These are phyloP conservation scores for Nadsonia starkeyi-henricii DNA, from an alignment of 1,139 yeast species.

Conservation along the genomic window DNA sequence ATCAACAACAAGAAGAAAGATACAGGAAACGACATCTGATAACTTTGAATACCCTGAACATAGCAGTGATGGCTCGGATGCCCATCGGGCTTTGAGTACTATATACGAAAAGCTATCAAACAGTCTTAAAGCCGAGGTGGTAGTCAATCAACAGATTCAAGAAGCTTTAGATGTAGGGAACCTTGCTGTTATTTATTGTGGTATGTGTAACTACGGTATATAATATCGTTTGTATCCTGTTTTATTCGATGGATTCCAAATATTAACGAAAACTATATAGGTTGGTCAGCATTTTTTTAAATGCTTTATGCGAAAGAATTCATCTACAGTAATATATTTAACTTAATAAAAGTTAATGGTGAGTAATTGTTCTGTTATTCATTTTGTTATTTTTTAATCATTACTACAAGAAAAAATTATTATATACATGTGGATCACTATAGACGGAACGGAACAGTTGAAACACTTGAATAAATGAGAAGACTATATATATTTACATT, in stretches of 20 bases:
- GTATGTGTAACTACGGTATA: conserved; percentile 2
- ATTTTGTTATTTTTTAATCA: too few relatives aligned
- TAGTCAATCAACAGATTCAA: conserved; percentile 63
- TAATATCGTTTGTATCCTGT: too few relatives aligned
- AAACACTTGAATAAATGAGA: neutral
- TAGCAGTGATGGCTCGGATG: conserved; percentile 42
- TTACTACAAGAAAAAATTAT: neutral
- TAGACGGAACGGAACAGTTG: neutral
- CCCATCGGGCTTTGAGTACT: conserved; percentile 59
- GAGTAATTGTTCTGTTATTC: too few relatives aligned
- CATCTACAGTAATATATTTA: too few relatives aligned
- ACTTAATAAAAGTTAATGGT: too few relatives aligned
- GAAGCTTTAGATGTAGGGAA: conserved; percentile 60
- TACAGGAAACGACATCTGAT: conserved; percentile 33
- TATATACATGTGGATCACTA: neutral
- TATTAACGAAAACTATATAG: too few relatives aligned
- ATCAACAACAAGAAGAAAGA: conserved; percentile 30
- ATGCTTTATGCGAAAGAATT: neutral
- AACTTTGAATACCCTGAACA: conserved; percentile 8
- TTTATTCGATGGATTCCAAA: too few relatives aligned
- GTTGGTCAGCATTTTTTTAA: conserved; percentile 14
- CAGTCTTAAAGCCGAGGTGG: conserved; percentile 70
- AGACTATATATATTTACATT: neutral
- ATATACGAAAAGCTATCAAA: conserved; percentile 63
- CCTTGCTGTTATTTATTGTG: conserved; percentile 63